Evolutionary conservation across 345 rosid species (phyloP).

Genomic region (Lepidium sativum): DNA sequence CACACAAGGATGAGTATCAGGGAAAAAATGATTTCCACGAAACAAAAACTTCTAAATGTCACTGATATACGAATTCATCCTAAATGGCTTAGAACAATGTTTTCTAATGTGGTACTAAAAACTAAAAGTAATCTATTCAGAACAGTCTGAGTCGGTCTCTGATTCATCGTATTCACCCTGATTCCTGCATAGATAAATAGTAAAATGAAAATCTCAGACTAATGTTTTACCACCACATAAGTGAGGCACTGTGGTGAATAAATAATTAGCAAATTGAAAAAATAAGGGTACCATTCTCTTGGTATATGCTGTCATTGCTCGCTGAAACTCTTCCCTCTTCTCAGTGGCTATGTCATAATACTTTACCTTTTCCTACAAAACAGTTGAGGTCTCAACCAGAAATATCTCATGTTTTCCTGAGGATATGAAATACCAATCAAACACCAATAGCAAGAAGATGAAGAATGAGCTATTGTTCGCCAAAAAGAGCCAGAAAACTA

Average conservation of each 20-base stretch:
- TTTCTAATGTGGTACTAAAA: slow-evolving; percentile 16
- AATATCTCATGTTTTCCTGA: neutral
- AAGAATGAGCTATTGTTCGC: neutral
- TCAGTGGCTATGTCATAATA: slow-evolving; percentile 86
- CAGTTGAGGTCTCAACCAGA: neutral
- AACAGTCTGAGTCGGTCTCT: slow-evolving; percentile 59
- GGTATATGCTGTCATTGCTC: slow-evolving; percentile 55
- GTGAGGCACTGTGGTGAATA: neutral
- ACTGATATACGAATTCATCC: slow-evolving; percentile 7
- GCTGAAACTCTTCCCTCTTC: slow-evolving; percentile 84
- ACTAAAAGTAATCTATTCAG: slow-evolving; percentile 30
- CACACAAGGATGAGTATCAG: slow-evolving; percentile 3
- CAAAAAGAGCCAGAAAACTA: neutral
- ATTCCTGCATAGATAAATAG: slow-evolving; percentile 45
- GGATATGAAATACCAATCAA: neutral
- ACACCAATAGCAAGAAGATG: neutral
- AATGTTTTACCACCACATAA: neutral
- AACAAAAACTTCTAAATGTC: slow-evolving; percentile 1
- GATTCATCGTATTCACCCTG: slow-evolving; percentile 49
- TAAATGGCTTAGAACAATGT: slow-evolving; percentile 9
- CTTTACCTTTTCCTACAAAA: slow-evolving; percentile 72
- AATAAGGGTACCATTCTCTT: slow-evolving; percentile 47
- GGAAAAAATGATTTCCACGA: neutral
- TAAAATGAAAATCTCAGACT: slow-evolving; percentile 3
- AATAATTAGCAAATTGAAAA: neutral